These are phyloP conservation scores for Russula lepida DNA, from an alignment of 768 basidiomycete species.

Conservation along the genomic window DNA sequence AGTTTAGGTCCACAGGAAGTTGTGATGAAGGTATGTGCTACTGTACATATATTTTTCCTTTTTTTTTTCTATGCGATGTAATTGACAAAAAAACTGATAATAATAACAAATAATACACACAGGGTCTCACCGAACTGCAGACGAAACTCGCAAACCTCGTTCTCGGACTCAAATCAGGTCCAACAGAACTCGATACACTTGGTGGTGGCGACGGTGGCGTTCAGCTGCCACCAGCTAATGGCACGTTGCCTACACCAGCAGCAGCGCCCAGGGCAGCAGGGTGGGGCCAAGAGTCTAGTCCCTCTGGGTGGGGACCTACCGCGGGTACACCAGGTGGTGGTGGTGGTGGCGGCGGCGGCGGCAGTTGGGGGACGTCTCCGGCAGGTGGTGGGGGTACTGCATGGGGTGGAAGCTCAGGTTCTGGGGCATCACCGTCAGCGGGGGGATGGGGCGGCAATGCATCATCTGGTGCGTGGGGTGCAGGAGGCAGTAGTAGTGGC, in stretches of 20 bases:
- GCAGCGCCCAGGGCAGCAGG: conserved; percentile 13
- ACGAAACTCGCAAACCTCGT: conserved; percentile 75
- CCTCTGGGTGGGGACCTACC: conserved; percentile 15
- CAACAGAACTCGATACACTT: conserved; percentile 41
- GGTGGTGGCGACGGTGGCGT: conserved; percentile 29
- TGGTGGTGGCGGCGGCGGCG: background rate
- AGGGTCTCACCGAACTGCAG: conserved; percentile 75
- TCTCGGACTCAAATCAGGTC: conserved; percentile 50
- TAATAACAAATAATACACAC: background rate
- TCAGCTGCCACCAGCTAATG: conserved; percentile 9
- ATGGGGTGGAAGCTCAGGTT: conserved; percentile 14
- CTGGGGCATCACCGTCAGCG: conserved; percentile 21
- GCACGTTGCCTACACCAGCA: conserved; percentile 7
- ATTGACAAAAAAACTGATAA: background rate
- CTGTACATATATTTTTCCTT: conserved; percentile 1
- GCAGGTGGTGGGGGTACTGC: conserved; percentile 10
- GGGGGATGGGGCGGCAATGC: conserved; percentile 28
- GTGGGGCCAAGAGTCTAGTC: conserved; percentile 9
- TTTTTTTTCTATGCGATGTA: background rate
- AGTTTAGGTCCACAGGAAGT: conserved; percentile 84
- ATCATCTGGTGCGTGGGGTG: conserved; percentile 31
- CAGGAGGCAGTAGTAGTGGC: conserved; percentile 25
- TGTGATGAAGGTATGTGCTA: conserved; percentile 57
- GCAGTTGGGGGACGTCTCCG: conserved; percentile 12
- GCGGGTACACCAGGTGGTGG: conserved; percentile 1